Evolutionary conservation across 2,329 filamentous ascomycete genomes (phyloP).

Genomic region (Beauveria asiatica): DNA sequence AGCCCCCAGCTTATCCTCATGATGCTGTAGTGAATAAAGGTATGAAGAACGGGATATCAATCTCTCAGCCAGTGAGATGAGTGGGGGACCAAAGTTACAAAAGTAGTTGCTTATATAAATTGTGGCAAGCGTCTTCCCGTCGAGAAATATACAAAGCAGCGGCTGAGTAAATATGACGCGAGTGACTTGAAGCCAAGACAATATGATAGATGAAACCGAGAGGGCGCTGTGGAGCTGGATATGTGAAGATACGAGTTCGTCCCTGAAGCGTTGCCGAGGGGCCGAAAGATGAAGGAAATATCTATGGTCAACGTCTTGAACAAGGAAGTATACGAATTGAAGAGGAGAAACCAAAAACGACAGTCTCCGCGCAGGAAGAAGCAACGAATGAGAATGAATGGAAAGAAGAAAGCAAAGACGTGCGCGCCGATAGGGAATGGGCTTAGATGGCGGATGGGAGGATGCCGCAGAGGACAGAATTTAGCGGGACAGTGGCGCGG

Average conservation of each 20-base stretch:
- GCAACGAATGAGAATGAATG: neutral
- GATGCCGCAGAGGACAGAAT: constrained; percentile 5
- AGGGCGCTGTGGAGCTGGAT: neutral
- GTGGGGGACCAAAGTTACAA: neutral
- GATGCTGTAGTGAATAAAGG: neutral
- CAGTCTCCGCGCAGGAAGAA: neutral
- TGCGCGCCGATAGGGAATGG: neutral
- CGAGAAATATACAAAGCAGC: neutral
- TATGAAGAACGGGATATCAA: neutral
- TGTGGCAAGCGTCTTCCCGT: neutral
- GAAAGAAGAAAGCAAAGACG: neutral
- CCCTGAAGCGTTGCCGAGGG: neutral
- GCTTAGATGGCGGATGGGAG: neutral
- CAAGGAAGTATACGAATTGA: neutral
- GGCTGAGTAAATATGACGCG: neutral
- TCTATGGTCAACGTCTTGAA: neutral
- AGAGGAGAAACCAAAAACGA: neutral
- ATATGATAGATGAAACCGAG: neutral
- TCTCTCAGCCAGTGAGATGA: constrained; percentile 4
- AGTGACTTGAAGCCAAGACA: neutral
- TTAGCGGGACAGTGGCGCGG: neutral
- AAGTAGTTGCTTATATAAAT: neutral
- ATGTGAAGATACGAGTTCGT: neutral
- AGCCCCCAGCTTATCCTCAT: constrained; percentile 26
- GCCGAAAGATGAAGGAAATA: neutral